These are phyloP conservation scores for Metarhizium sp. DNA, from an alignment of 2,329 filamentous ascomycete genomes.

Conservation along the genomic window DNA sequence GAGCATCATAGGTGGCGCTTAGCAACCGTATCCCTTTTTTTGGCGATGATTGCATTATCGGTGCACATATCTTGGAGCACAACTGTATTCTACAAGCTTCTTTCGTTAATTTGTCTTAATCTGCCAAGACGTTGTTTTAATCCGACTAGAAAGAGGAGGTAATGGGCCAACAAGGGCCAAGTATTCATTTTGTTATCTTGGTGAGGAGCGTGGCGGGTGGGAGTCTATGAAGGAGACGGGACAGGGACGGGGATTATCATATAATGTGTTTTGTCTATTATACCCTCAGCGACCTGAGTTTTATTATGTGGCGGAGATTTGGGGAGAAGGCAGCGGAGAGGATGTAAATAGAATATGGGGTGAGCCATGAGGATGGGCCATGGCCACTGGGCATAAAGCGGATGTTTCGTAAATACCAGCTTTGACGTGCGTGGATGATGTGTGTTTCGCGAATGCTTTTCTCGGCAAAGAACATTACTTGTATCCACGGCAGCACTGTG, in stretches of 20 bases:
- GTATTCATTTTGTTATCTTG: neutral
- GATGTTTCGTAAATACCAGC: neutral
- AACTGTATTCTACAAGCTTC: neutral
- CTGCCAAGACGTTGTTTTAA: neutral
- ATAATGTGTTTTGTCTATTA: constrained; percentile 7
- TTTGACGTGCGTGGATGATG: too few relatives aligned
- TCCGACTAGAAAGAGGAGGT: neutral
- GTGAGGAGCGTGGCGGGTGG: neutral
- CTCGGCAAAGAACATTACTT: too few relatives aligned
- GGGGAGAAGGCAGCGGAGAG: neutral
- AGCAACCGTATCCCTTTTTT: neutral
- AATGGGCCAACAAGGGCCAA: neutral
- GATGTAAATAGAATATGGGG: neutral
- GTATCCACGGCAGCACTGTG: too few relatives aligned
- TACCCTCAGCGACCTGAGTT: constrained; percentile 5
- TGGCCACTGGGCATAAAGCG: neutral
- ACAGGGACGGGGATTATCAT: neutral
- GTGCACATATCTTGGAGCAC: neutral
- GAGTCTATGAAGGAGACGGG: neutral
- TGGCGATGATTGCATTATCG: neutral
- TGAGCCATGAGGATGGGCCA: too few relatives aligned
- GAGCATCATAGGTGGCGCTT: constrained; percentile 2
- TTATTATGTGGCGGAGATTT: neutral
- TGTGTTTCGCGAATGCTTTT: too few relatives aligned
- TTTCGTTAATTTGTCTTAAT: neutral